Evolutionary conservation across 108 stramenopile genomes (phyloP), one percentile per base, ranked within the genome.

Genomic region (Stephanodiscus minutulus): DNA sequence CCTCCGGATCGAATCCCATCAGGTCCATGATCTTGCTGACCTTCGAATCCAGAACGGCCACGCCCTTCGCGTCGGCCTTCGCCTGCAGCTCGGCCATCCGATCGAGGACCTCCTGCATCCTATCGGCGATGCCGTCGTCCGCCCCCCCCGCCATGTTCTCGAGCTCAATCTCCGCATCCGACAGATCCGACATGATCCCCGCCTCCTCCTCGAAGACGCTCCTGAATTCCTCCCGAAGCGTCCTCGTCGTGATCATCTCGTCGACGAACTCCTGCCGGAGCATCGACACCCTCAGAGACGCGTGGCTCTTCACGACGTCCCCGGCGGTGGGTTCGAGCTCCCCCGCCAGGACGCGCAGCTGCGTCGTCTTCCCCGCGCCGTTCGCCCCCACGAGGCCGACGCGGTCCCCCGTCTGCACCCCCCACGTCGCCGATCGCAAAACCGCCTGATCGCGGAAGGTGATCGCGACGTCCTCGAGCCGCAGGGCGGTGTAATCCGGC

Each of bases 201-300:
- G 88, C 91, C 71, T 97, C 97, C 71, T 93, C 93, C 9, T 59
- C 86, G 77, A 97, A 98, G 15, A 97, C 95, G 53, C 86, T 85
- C 85, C 88, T 82, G 62, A 98, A 86, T 75, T 98, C 98, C 61
- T 96, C 96, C 65, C 86, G 84, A 8, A 98, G 59, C 2, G 93
- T 92, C 13, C 96, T 72, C 17, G 67, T 77, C 41, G 71, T 52
- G 31, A 86, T 91, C n/a, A 97, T 83, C 71, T 95, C 92, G 70
- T 98, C 98, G 12, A 97, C 83, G 74, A 97, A 97, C 69, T 98
- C 97, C 67, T 98, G 98, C 56, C 92, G 82, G 7, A 98, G 85
- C 82, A 96, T 93, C 17, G 96, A 91, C n/a, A 97, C 92, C 43
- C 95, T 69, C 60, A 98, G 57, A 74, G 92, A 91, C 37, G 82